Evolutionary conservation across 129 eudicot genomes (phyloP).

Genomic region (Flaveria brownii): DNA sequence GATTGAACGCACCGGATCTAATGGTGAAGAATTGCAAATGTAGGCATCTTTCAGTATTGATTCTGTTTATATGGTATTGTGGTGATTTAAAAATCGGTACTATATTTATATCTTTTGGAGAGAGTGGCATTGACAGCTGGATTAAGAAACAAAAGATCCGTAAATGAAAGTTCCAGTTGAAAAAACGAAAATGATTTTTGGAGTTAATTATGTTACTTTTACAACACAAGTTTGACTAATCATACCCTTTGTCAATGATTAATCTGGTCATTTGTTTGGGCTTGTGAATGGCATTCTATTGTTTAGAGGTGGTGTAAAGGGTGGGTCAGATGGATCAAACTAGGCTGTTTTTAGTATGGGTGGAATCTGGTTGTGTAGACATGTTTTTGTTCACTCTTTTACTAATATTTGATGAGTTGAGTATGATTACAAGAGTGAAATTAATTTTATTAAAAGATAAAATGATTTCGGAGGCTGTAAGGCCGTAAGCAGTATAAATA

Average conservation of each 20-base stretch:
- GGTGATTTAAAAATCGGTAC: not conserved
- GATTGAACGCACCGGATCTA: conserved; percentile 81
- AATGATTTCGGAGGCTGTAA: not conserved
- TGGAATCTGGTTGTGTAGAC: not conserved
- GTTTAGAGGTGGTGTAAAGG: not conserved
- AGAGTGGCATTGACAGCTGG: not conserved
- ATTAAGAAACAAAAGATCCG: not conserved
- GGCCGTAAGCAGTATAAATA: not conserved
- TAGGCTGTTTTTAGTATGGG: not conserved
- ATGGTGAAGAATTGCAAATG: conserved; percentile 86
- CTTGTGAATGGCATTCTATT: not conserved
- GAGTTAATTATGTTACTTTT: not conserved
- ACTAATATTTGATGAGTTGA: not conserved
- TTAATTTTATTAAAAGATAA: too few species aligned
- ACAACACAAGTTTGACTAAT: not conserved
- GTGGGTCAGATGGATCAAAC: not conserved
- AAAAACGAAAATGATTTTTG: not conserved
- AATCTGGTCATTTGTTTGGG: not conserved
- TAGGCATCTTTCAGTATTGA: conserved; percentile 37
- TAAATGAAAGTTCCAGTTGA: not conserved
- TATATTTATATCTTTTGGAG: not conserved
- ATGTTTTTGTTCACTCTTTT: not conserved
- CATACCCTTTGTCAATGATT: not conserved
- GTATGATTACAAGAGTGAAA: not conserved
- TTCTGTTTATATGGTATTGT: conserved; percentile 8